Conservation (phyloP, 176 grass and related monocot genomes). For the Alloteropsis semialata region DNA sequence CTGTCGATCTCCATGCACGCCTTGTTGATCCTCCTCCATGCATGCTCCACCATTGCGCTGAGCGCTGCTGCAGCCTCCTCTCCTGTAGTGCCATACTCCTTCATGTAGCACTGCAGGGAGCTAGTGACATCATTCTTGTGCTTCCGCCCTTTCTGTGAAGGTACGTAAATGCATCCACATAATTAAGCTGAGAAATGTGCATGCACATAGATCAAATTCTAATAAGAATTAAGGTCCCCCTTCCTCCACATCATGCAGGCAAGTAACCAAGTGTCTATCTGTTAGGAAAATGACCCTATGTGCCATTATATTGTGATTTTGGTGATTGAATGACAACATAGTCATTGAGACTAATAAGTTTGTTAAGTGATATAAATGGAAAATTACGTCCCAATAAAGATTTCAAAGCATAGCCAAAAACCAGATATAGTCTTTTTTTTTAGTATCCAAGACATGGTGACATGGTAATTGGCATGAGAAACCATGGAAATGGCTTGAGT, state of each 20-base stretch:
- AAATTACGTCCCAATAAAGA: too few species aligned
- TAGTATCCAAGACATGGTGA: too few species aligned
- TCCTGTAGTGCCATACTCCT: not conserved
- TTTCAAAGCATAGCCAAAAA: too few species aligned
- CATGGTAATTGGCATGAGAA: too few species aligned
- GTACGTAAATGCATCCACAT: not conserved
- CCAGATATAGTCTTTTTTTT: too few species aligned
- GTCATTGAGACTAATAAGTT: too few species aligned
- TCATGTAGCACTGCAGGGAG: constrained; percentile 1
- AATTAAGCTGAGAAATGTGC: not conserved
- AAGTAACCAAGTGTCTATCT: too few species aligned
- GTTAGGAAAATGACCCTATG: too few species aligned
- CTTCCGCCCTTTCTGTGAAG: not conserved
- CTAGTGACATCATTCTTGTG: not conserved
- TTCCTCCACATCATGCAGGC: not conserved
- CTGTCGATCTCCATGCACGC: not conserved
- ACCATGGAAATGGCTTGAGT: too few species aligned
- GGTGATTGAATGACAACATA: too few species aligned
- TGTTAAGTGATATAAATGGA: too few species aligned
- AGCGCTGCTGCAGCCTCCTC: not conserved
- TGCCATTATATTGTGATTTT: too few species aligned
- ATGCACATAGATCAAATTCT: not conserved
- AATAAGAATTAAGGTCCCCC: not conserved
- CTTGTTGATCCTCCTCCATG: not conserved
- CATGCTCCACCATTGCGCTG: not conserved